These are phyloP conservation scores for Ophiostoma sp. DNA, from an alignment of 2,329 filamentous ascomycete genomes.

Conservation along the genomic window DNA sequence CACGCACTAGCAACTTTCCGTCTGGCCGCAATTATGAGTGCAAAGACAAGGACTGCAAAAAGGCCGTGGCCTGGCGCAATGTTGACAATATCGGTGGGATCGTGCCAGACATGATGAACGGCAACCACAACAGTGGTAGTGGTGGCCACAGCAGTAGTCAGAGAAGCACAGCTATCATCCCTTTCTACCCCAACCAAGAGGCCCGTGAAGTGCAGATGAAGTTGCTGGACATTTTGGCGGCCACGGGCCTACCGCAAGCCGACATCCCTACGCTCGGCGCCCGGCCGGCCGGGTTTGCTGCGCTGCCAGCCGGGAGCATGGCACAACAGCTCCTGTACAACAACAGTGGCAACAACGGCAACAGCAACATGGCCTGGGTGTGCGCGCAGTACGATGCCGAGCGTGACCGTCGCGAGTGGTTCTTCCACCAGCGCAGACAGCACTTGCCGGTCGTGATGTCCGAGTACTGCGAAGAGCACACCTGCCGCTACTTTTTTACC, in stretches of 20 bases:
- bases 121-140: neutral
- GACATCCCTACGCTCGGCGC: conserved; percentile 12
- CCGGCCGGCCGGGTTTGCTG: neutral
- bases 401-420: conserved; percentile 20
- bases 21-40: neutral
- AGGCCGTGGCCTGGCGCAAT: conserved; percentile 19
- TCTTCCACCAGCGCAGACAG: neutral
- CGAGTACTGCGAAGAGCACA: conserved; percentile 21
- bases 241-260: neutral
- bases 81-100: neutral
- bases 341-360: no score
- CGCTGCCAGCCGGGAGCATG: neutral
- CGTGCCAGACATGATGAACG: neutral
- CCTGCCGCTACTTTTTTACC: conserved; percentile 28
- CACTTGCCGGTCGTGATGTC: neutral
- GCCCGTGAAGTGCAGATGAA: conserved; percentile 21
- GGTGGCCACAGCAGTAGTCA: neutral
- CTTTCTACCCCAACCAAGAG: conserved; percentile 21
- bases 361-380: conserved; percentile 14
- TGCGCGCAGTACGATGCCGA: conserved; percentile 13
- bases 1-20: neutral
- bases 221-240: conserved; percentile 10
- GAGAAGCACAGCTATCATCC: neutral
- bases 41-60: neutral
- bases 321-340: neutral